phyloP scores from a whole-genome alignment of 2,329 filamentous ascomycete genomes.

The Colletotrichum sp. region DNA sequence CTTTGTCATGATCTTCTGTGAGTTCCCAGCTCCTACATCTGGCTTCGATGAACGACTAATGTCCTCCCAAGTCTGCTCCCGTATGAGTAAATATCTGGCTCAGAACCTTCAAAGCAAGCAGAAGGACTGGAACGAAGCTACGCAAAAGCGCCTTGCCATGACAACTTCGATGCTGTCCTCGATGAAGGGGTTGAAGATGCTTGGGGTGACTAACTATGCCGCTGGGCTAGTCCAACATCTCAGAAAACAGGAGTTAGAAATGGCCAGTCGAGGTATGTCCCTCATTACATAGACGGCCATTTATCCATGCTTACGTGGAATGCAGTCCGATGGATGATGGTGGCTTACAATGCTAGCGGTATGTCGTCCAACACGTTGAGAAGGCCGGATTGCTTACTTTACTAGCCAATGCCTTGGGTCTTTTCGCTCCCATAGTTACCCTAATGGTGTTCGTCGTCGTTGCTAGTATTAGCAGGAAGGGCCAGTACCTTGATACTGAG shows the following conservation, averaged over 20 bases:
- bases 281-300: too few relatives aligned
- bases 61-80: not conserved
- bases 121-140: not conserved
- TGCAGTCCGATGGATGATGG: constrained; percentile 22
- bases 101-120: not conserved
- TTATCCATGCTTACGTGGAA: not conserved
- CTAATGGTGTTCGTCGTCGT: not conserved
- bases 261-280: not conserved
- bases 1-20: constrained; percentile 43
- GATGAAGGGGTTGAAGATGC: constrained; percentile 42
- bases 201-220: constrained; percentile 36
- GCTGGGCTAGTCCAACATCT: constrained; percentile 35
- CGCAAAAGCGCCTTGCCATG: constrained; percentile 32
- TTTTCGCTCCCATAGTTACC: constrained; percentile 10
- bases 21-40: not conserved
- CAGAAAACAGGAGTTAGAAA: constrained; percentile 32
- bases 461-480: not conserved
- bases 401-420: constrained; percentile 22
- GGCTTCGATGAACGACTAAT: not conserved
- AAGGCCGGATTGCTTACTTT: not conserved
- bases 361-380: not conserved
- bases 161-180: constrained; percentile 33
- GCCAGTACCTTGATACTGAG: not conserved
- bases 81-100: not conserved
- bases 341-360: constrained; percentile 9